Percentiles rank a stretch among this genome's conserved stretches.
phyloP scores from a whole-genome alignment of 495 filamentous ascomycete species.

The Tuber aestivum region DNA sequence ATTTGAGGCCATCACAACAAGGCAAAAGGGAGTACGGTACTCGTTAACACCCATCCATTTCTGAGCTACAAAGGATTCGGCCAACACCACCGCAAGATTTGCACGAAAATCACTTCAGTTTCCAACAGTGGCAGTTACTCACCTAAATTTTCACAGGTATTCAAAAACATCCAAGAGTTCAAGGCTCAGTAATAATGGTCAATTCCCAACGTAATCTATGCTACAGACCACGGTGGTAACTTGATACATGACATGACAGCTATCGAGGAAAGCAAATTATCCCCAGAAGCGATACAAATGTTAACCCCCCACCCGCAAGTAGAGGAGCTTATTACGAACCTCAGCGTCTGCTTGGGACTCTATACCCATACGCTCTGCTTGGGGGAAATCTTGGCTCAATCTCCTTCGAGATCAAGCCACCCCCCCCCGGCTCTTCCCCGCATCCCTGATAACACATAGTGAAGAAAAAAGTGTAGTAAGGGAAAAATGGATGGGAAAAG shows the following conservation, averaged over 20 bases:
- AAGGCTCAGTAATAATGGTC: slow-evolving; percentile 1
- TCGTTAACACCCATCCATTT: not conserved
- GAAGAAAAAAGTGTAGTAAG: slow-evolving; percentile 29
- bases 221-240: slow-evolving; percentile 2
- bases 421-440: not conserved
- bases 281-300: slow-evolving; percentile 1
- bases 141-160: not conserved
- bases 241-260: not conserved
- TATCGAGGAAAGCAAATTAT: slow-evolving; percentile 6
- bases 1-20: not conserved
- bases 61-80: not conserved
- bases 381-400: not conserved
- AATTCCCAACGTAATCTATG: slow-evolving; percentile 4
- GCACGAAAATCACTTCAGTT: not conserved
- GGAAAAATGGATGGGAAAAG: slow-evolving; percentile 33
- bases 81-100: not conserved
- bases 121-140: not conserved
- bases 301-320: not conserved
- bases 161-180: not conserved
- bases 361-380: slow-evolving; percentile 6
- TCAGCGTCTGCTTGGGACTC: slow-evolving; percentile 2
- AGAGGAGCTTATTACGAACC: not conserved
- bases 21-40: not conserved
- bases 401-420: not conserved
- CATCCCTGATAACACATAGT: slow-evolving; percentile 27